Evolutionary conservation across 202 grass and related monocot genomes (phyloP), one percentile per base, ranked within the genome.

Genomic region (Zizania palustris): DNA sequence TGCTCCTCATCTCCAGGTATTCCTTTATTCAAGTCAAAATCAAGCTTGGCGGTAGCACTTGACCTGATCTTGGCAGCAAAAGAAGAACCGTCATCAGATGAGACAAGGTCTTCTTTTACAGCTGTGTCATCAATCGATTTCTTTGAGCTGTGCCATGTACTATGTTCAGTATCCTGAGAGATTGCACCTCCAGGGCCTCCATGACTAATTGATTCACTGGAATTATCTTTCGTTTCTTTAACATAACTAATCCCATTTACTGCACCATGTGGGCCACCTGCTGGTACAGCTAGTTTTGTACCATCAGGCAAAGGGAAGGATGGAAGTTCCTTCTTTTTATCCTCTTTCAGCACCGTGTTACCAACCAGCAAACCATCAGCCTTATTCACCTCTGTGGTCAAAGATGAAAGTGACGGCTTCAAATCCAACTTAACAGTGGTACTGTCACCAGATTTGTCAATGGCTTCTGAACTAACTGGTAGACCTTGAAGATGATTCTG

Each of bases 11-110:
- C 91, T 8, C 69, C 84, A 13, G 75, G 69, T 33, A 91, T 82
- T n/a, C 88, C 81, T 90, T 93, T 88, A 73, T 93, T 93, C 67
- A 93, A 85, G 74, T 93, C 91, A 7, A 93, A 93, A 35, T 88
- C 91, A 80, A 93, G 75, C 72, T 83, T 88, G 13, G 81, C 40
- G 61, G 69, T 56, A 63, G 61, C 51, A 82, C 56, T 77, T 72
- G 69, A 65, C 37, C 67, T 83, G 7, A 60, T 14, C 43, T 66
- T 79, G 41, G 57, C 59, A 53, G 62, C 60, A 28, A 83, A 60
- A 36, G 84, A 81, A 81, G 82, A 88, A 74, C 64, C 79, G 37
- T 88, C 79, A 19, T 73, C 70, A 68, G 84, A 87, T 65, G 70
- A 82, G 37, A 77, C 51, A 72, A 73, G 20, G 35, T 77, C 80